phyloP scores from a whole-genome alignment of 108 stramenopile genomes.

The Cylindrotheca fusiformis region DNA sequence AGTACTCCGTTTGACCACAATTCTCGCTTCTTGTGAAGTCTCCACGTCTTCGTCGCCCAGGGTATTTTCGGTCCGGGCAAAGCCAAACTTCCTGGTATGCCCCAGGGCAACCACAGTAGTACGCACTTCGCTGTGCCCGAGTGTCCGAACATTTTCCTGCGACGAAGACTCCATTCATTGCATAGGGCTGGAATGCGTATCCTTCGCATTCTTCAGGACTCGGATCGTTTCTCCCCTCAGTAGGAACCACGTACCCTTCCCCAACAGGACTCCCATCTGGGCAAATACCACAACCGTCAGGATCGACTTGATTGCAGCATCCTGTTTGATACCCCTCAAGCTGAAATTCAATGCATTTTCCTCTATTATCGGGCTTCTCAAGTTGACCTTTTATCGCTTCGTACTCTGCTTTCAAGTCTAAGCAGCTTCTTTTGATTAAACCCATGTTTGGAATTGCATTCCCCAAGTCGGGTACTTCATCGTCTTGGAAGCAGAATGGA shows the following conservation, averaged over 20 bases:
- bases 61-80: conserved; percentile 18
- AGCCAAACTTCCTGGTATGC: conserved; percentile 22
- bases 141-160: conserved; percentile 30
- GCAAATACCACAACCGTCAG: conserved; percentile 14
- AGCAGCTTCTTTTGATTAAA: background rate
- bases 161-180: conserved; percentile 6
- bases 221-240: background rate
- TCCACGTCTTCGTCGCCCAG: conserved; percentile 11
- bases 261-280: conserved; percentile 11
- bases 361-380: background rate
- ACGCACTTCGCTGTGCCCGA: conserved; percentile 8
- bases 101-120: conserved; percentile 28
- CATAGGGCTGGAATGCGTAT: background rate
- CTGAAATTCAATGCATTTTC: conserved; percentile 21
- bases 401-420: background rate
- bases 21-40: conserved; percentile 10
- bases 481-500: background rate
- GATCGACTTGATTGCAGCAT: conserved; percentile 17
- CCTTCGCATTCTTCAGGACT: conserved; percentile 15
- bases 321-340: conserved; percentile 22
- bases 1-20: conserved; percentile 26
- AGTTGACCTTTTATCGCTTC: background rate
- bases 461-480: background rate
- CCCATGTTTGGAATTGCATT: background rate
- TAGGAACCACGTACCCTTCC: conserved; percentile 13